phyloP scores from a whole-genome alignment of 1,139 yeast genomes.

The Candida gigantensis region DNA sequence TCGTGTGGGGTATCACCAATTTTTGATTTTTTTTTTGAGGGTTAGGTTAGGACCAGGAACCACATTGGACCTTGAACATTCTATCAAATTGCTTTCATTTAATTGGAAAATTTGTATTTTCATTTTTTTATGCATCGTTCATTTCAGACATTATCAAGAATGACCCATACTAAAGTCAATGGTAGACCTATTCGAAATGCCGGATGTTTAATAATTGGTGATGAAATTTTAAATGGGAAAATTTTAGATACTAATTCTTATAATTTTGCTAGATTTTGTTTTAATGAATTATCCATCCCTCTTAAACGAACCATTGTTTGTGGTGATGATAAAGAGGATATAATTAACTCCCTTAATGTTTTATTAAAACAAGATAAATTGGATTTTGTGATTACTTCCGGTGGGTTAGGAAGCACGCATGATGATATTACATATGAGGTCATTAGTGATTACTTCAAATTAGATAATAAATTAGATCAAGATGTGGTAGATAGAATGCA shows the following conservation, averaged over 20 bases:
- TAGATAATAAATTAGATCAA: conserved; percentile 53
- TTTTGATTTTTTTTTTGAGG: no score
- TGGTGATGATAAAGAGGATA: conserved; percentile 74
- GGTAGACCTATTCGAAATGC: conserved; percentile 23
- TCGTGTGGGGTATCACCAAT: no score
- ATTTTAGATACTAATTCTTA: conserved; percentile 77
- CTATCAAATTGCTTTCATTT: no score
- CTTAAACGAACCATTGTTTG: conserved; percentile 68
- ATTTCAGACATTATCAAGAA: conserved; percentile 10
- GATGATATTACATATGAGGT: conserved; percentile 84
- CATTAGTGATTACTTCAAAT: conserved; percentile 60
- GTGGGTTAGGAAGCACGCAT: conserved; percentile 89
- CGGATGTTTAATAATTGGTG: conserved; percentile 71
- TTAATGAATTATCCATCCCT: conserved; percentile 50
- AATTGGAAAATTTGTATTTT: no score
- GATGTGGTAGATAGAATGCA: conserved; percentile 66
- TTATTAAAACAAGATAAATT: conserved; percentile 47
- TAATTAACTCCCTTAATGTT: conserved; percentile 50
- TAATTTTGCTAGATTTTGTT: conserved; percentile 70
- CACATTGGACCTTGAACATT: no score
- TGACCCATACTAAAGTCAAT: conserved; percentile 4
- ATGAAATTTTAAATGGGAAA: conserved; percentile 86
- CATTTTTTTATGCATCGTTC: not conserved
- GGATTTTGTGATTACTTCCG: conserved; percentile 76
- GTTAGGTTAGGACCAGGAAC: no score